Evolutionary conservation across 768 basidiomycete genomes (phyloP), one percentile per base, ranked within the genome.

Genomic region (Coprinopsis sp.): DNA sequence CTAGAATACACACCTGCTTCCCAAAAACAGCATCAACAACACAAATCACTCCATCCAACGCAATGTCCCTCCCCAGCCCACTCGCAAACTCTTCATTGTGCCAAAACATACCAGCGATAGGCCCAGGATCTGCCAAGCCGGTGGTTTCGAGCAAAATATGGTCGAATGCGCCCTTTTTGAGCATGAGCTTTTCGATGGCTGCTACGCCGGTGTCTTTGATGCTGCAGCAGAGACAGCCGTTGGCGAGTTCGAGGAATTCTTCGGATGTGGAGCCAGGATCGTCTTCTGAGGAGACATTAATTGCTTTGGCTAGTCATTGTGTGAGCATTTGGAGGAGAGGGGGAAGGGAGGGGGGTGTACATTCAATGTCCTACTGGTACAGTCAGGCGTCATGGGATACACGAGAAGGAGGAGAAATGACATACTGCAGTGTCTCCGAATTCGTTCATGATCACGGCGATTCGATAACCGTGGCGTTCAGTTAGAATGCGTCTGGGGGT

Each of bases 391-490:
- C 36, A 60, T 54, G 40, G 53, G 42, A 38, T 13, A 43, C 21
- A 37, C 14, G 25, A 25, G 33, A 18, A 28, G 37, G 19, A 37
- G 8, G 23, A 11, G n/a, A 36, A 13, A 16, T 27, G n/a, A 70
- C 82, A 59, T 57, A 90, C 88, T 56, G 91, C 90, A 16, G 93
- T 93, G 61, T 96, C 93, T 7, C 92, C 95, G 61, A 98, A 98
- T 65, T 94, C 92, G 59, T 95, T 96, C 91, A 96, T 93, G 52
- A 95, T 96, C 18, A 99, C 95, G 4, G 95, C 95, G 46, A 99
- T 96, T 29, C 88, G 81, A 60, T 93, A 92, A 3, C 95, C 94
- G 76, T 98, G 95, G 30, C 83, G 75, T 59, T 92, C 91, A 11
- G 89, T 95, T 51, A 98, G 69, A 56, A 98, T 94, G 25, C 93